Base-by-base conservation (phyloP, 768 basidiomycete genomes). In the Mycena chlorophos region DNA sequence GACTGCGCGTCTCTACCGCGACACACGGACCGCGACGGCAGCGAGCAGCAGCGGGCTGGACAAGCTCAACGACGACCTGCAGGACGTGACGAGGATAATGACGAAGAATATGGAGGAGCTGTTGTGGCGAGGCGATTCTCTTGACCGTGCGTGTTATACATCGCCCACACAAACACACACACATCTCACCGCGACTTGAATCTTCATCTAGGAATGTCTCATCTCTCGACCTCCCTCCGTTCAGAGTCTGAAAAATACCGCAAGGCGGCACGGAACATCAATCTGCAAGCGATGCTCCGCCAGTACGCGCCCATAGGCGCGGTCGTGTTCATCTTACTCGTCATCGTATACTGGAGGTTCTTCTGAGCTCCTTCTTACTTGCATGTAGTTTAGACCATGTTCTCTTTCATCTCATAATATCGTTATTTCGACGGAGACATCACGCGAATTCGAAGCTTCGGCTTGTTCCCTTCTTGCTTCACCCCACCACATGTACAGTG, bases 71-170 rank as follows among this genome's bases (percentile, higher is more conserved):
- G 94, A 94, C 65, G 96, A 99, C 62, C 77, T 99, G 31, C 94
- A 97, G 68, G 97, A 99, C 67, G 97, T 99, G 56, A 98, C 97
- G 47, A 80, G 93, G 61, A 98, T 99, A 72, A 98, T 99, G 97
- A 98, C 97, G 8, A 98, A 99, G 78, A 98, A 99, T 68, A 99
- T 99, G 96, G 97, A 99, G 73, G 97, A 99, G 72, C 76, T 99
- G 49, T 74, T 99, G 47, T 98, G 96, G 97, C 80, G 97, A 69
- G 97, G 97, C 25, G 97, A 99, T 70, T 96, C 93, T 27, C 79
- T 99, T 55, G 97, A 99, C 71, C 81, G 97, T 96, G 67, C 63
- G 90, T 75, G 43, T 37, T 31, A 37, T 59, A n/a, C 13, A 16
- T 27, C 48, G 25, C 20, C 27, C 34, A 22, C 46, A 29, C 54